Percentiles rank a stretch among this genome's conserved stretches.
Conservation (phyloP, 768 basidiomycete genomes). For the Leccinum ochraceum region DNA sequence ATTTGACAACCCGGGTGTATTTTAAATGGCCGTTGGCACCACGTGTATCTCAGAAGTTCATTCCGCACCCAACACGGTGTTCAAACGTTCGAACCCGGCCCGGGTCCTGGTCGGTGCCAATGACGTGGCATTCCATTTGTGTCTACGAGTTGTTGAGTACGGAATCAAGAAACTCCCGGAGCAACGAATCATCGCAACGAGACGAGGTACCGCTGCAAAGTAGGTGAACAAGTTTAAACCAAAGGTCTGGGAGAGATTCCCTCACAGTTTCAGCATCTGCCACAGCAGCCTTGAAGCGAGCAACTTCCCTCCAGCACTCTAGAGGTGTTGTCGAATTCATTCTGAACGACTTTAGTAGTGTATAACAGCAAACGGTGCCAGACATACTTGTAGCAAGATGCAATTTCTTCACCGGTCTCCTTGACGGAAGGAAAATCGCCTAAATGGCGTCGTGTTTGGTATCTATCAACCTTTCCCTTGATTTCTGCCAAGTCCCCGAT, state of each 20-base stretch:
- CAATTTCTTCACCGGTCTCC: constrained; percentile 56
- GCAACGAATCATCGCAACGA: constrained; percentile 45
- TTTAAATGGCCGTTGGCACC: constrained; percentile 7
- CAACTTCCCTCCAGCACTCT: constrained; percentile 75
- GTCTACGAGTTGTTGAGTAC: background rate
- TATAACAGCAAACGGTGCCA: background rate
- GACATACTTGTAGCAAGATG: constrained; percentile 71
- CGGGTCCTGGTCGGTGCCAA: background rate
- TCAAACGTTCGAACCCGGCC: background rate
- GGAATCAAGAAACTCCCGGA: background rate
- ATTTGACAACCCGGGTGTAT: background rate
- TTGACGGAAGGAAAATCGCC: constrained; percentile 57
- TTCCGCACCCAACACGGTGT: background rate
- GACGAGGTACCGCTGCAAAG: constrained; percentile 59
- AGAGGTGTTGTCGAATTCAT: constrained; percentile 53
- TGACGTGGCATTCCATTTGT: background rate
- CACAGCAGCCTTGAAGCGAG: constrained; percentile 68
- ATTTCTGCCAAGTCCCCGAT: constrained; percentile 78
- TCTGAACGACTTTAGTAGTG: constrained; percentile 21
- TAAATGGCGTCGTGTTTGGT: constrained; percentile 56
- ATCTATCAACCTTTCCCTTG: constrained; percentile 68
- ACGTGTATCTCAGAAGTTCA: background rate
- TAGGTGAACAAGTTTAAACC: constrained; percentile 11
- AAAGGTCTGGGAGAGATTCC: constrained; percentile 2
- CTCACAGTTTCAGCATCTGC: constrained; percentile 67